These are phyloP conservation scores for Aspergillus cejpii DNA, from an alignment of 2,329 filamentous ascomycete genomes.

Conservation along the genomic window DNA sequence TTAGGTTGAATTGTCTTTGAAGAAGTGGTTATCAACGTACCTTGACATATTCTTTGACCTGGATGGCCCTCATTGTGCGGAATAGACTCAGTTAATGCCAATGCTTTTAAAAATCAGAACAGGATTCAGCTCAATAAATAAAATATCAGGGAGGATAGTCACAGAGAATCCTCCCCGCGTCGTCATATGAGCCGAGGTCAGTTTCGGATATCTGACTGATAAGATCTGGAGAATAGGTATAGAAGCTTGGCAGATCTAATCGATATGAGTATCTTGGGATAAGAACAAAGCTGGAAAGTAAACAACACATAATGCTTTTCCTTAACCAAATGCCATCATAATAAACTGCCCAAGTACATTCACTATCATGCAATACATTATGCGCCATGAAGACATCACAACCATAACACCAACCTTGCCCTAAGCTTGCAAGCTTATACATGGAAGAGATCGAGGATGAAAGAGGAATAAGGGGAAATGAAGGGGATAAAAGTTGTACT, in stretches of 20 bases:
- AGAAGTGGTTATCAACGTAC: constrained; percentile 36
- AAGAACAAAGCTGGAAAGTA: no score
- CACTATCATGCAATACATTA: background rate
- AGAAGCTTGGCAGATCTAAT: no score
- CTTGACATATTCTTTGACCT: constrained; percentile 68
- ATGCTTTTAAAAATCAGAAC: background rate
- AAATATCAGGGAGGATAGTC: no score
- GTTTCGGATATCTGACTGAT: constrained; percentile 9
- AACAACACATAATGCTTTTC: no score
- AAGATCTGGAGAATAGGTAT: no score
- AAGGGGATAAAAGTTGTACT: constrained; percentile 2
- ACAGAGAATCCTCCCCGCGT: constrained; percentile 5
- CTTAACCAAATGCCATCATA: no score
- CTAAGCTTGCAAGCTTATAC: background rate
- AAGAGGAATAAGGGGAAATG: background rate
- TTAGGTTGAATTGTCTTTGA: constrained; percentile 1
- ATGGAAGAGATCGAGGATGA: no score
- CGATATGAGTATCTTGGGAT: no score
- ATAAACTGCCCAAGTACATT: background rate
- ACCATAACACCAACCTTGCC: background rate
- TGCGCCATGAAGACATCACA: background rate
- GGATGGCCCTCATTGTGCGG: constrained; percentile 64
- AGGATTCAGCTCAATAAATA: no score
- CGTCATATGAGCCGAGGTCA: constrained; percentile 11
- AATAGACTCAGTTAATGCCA: background rate